phyloP scores from a whole-genome alignment of 2,329 filamentous ascomycete genomes.

The Cercospora zeae-maydis region DNA sequence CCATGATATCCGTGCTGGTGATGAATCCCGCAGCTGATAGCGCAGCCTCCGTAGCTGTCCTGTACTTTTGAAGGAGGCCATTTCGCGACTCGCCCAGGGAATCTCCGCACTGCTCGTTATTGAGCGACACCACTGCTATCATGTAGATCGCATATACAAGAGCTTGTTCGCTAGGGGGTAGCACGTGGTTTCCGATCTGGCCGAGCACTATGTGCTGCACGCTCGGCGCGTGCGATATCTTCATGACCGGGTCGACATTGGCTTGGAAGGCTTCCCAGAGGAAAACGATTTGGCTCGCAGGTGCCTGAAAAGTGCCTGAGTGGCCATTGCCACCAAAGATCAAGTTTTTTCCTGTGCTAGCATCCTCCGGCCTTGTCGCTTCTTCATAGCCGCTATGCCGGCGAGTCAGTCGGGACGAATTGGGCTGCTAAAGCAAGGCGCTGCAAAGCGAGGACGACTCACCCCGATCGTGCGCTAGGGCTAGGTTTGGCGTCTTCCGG shows the following conservation, averaged over 20 bases:
- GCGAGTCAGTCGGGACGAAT: neutral
- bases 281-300: constrained; percentile 51
- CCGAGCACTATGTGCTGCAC: constrained; percentile 64
- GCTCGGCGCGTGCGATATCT: constrained; percentile 68
- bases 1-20: constrained; percentile 29
- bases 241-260: constrained; percentile 70
- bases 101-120: constrained; percentile 29
- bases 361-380: constrained; percentile 4
- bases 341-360: constrained; percentile 21
- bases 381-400: constrained; percentile 14
- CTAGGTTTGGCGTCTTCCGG: constrained; percentile 9
- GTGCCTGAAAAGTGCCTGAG: constrained; percentile 22
- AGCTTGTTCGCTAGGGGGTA: constrained; percentile 45
- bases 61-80: constrained; percentile 25
- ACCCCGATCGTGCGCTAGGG: constrained; percentile 10
- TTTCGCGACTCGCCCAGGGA: constrained; percentile 24
- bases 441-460: neutral
- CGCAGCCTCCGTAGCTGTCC: constrained; percentile 27
- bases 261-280: constrained; percentile 74
- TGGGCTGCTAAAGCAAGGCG: neutral
- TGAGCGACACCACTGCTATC: constrained; percentile 33
- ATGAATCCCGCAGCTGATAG: constrained; percentile 31
- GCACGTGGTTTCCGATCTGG: constrained; percentile 53
- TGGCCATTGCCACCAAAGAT: constrained; percentile 19
- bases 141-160: constrained; percentile 38